Base-by-base conservation (phyloP, 2,329 filamentous ascomycete species). In the Rhexocercosporidium sp. region DNA sequence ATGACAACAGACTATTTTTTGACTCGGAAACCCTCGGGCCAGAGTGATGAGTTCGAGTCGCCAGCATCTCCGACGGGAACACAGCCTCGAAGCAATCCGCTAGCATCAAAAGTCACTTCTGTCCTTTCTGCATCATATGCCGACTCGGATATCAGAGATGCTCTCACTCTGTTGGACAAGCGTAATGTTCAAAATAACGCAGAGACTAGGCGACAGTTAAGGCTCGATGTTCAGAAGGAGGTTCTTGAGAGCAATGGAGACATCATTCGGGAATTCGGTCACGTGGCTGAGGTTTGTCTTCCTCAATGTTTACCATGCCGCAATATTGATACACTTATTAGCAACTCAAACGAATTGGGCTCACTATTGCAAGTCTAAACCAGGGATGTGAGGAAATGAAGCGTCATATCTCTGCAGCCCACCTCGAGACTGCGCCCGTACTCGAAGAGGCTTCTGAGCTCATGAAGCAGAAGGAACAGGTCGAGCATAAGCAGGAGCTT, bases 111-210 rank as follows among this genome's bases (percentile, higher is more conserved):
- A 76, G 87, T 97, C 73, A 92, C 93, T 27, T 90, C 88, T 69
- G 91, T 98, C 47, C 86, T 98, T 59, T 97, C 96, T 3, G 90
- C 93, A 2, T 97, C 95, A 0, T 97, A 97, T 80, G 92, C 94
- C 7, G 96, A 98, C 79, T 85, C 92, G 5, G 95, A 97, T 72
- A 97, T 98, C 73, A 88, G 93, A 71, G 92, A 97, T 82, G 90
- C 94, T 16, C 82, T 99, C 34, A 83, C 87, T 62, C 88, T 96
- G 0, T 82, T 98, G 22, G 95, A 97, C 79, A 82, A 87, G 59
- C 86, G 92, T 41, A 85, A 85, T 0, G 79, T 94, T 16, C 82
- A 85, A 64, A 97, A 97, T 77, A 92, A 88, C 14, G 85, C 92
- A 11, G 92, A 94, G 71, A 91, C 90, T 2, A 87, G 96, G 61